Percentiles rank a stretch among this genome's conserved stretches.
Evolutionary conservation across 148 eudicot species (phyloP).

Genomic region (Silene latifolia): DNA sequence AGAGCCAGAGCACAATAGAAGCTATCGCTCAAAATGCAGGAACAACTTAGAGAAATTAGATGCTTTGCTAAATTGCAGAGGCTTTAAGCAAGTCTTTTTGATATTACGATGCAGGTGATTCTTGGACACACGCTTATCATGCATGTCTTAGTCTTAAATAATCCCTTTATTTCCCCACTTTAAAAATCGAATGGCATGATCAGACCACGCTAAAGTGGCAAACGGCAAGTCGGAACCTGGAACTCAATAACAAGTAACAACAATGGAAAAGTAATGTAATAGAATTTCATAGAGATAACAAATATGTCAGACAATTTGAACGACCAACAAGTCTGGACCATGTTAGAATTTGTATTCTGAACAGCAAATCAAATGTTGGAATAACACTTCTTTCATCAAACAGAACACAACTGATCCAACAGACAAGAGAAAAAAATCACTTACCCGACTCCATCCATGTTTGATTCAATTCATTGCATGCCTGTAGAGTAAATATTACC

Average conservation of each 20-base stretch:
- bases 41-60: too few species aligned
- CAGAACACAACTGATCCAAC: not conserved
- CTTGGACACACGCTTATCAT: too few species aligned
- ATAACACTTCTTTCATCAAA: constrained; percentile 16
- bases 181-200: too few species aligned
- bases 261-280: not conserved
- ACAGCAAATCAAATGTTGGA: not conserved
- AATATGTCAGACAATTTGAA: not conserved
- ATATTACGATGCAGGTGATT: too few species aligned
- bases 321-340: not conserved
- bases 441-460: constrained; percentile 99
- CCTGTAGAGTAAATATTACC: constrained; percentile 42
- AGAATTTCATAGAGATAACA: not conserved
- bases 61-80: too few species aligned
- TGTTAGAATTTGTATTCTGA: not conserved
- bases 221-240: too few species aligned
- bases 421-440: constrained; percentile 13
- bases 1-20: too few species aligned
- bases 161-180: too few species aligned
- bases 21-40: too few species aligned
- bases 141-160: too few species aligned
- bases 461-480: constrained; percentile 89
- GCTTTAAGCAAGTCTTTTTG: too few species aligned
- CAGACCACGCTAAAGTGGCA: too few species aligned
- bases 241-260: not conserved